A percentile compares a stretch with the other conserved stretches of the same genome.
phyloP scores from a whole-genome alignment of 148 eudicot genomes.

The Simmondsia chinensis region DNA sequence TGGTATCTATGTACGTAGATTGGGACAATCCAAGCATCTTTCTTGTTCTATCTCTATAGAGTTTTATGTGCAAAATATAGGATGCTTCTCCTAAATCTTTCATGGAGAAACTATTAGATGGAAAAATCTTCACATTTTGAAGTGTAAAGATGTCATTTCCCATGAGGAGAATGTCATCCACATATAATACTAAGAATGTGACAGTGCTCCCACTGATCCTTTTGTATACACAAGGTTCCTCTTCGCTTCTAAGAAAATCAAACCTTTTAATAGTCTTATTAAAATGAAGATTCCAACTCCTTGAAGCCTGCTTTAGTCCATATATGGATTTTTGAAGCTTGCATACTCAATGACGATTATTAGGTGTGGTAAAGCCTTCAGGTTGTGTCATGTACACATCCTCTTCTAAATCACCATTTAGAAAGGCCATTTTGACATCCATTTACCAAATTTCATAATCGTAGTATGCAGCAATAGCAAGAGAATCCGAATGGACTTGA shows the following conservation, averaged over 20 bases:
- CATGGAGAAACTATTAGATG: too few species aligned
- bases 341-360: not conserved
- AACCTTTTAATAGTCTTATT: slow-evolving; percentile 4
- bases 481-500: not conserved
- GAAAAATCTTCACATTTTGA: too few species aligned
- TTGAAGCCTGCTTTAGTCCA: slow-evolving; percentile 3
- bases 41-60: too few species aligned
- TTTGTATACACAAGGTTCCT: slow-evolving; percentile 9
- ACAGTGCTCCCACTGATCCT: slow-evolving; percentile 9
- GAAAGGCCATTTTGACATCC: not conserved
- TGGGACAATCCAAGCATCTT: too few species aligned
- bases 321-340: slow-evolving; percentile 4
- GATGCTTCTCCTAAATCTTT: too few species aligned
- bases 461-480: not conserved
- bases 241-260: not conserved
- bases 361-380: not conserved
- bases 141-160: too few species aligned
- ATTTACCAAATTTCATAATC: slow-evolving; percentile 3
- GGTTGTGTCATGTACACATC: not conserved
- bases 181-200: too few species aligned
- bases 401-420: too few species aligned
- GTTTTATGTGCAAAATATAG: too few species aligned
- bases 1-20: too few species aligned
- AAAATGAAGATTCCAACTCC: slow-evolving; percentile 7
- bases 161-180: too few species aligned